Conservation (phyloP, 2,329 filamentous ascomycete genomes). For the Penicillium paneum region DNA sequence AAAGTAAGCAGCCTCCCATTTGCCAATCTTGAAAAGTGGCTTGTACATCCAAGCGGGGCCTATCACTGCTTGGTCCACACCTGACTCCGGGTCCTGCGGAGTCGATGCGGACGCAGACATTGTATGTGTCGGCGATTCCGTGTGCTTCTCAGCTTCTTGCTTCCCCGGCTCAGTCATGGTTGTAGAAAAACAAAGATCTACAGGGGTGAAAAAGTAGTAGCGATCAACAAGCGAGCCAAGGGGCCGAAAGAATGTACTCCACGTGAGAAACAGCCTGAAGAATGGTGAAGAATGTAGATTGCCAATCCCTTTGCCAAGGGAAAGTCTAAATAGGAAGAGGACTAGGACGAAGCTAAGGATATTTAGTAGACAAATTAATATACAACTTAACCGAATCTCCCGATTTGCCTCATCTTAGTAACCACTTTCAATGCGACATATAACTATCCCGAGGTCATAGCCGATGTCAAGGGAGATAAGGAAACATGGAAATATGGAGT, state of each 20-base stretch:
- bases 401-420: slow-evolving; percentile 3
- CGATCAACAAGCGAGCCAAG: slow-evolving; percentile 6
- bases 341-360: background rate
- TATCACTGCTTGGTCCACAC: slow-evolving; percentile 19
- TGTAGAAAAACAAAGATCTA: slow-evolving; percentile 1
- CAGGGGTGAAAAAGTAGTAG: background rate
- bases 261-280: slow-evolving; percentile 5
- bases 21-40: slow-evolving; percentile 52
- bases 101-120: slow-evolving; percentile 1
- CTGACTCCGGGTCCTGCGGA: slow-evolving; percentile 24
- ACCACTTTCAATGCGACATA: slow-evolving; percentile 5
- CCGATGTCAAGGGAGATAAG: background rate
- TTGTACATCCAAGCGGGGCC: slow-evolving; percentile 65
- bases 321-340: background rate
- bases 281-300: slow-evolving; percentile 2
- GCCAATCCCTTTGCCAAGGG: background rate
- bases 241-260: slow-evolving; percentile 4
- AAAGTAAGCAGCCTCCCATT: slow-evolving; percentile 60
- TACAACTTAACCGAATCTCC: slow-evolving; percentile 7
- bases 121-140: slow-evolving; percentile 24
- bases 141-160: slow-evolving; percentile 9
- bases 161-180: slow-evolving; percentile 17
- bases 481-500: background rate
- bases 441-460: background rate
- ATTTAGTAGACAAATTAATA: background rate